Base-by-base conservation (phyloP, 2,329 filamentous ascomycete species). In the Sarocladium kiliense region DNA sequence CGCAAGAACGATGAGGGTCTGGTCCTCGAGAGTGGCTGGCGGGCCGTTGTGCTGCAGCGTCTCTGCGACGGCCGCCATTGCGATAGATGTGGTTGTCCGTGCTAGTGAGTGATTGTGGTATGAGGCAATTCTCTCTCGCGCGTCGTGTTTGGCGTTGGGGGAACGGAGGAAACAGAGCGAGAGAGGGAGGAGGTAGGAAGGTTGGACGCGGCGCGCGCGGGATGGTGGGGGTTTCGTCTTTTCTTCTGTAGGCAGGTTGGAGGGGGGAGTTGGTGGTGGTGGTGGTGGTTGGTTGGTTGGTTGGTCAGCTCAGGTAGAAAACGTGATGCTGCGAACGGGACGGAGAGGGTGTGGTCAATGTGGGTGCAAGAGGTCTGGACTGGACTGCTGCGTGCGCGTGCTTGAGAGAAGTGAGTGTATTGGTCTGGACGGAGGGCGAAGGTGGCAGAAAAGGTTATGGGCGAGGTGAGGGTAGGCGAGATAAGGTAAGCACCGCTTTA, bases 1-100 rank as follows among this genome's bases (percentile, higher is more conserved):
- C 23, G 92, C 92, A 61, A 97, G 84, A 62, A 93, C 85, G 56
- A 96, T 82, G 64, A 87, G 82, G 55, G 88, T 87, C 64, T 87
- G 77, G 65, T 89, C 86, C 62, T 80, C 72, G 72, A 81, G 50
- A 36, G 65, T 66, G 36, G 67, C 63, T 42, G 66, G 64, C 34
- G 60, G 61, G 36, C 66, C 62, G 50, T 58, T 58, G 61, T 66
- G 65, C 62, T 66, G 66, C 14, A 66, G 57, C 25, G 65, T 65
- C 58, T 70, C 68, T 54, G 64, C 66, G 50, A 66, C 64, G 26
- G 65, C 64, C 58, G 68, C 66, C 72, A 74, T 73, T 56, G 53
- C 57, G 37, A 59, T 36, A 25, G 54, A 39, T 30, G 18, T 34
- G 27, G 39, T 42, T 25, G 16, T 47, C 14, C 7, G 11, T 49